These are phyloP conservation scores for Collybia mongolica DNA, from an alignment of 768 basidiomycete genomes.

Conservation along the genomic window DNA sequence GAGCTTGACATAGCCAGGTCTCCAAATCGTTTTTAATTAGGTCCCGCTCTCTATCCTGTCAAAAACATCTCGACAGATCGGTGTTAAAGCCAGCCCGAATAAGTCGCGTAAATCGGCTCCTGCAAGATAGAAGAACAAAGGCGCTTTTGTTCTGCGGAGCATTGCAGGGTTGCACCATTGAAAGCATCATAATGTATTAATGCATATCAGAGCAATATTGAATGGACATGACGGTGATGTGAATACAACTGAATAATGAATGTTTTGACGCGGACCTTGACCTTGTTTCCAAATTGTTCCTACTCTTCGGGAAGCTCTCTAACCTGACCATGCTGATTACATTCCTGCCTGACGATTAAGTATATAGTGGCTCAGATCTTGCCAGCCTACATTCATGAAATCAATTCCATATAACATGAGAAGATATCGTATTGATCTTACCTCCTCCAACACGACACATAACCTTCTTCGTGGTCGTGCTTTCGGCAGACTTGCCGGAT, in stretches of 20 bases:
- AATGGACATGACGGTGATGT: slow-evolving; percentile 16
- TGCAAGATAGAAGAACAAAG: neutral
- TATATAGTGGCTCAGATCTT: slow-evolving; percentile 75
- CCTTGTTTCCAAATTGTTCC: neutral
- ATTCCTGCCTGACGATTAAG: slow-evolving; percentile 74
- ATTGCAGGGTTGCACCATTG: slow-evolving; percentile 4
- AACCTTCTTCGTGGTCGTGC: slow-evolving; percentile 74
- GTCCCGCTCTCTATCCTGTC: neutral
- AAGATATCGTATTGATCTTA: slow-evolving; percentile 23
- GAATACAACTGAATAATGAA: slow-evolving; percentile 20
- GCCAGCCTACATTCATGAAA: slow-evolving; percentile 57
- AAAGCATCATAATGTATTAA: slow-evolving; percentile 15
- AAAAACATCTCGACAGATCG: neutral
- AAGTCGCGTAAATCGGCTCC: neutral
- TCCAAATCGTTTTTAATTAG: too few relatives aligned
- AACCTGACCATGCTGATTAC: slow-evolving; percentile 22
- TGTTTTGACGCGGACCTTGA: slow-evolving; percentile 7
- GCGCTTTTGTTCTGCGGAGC: too few relatives aligned
- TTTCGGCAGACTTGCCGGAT: slow-evolving; percentile 45
- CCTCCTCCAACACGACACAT: slow-evolving; percentile 91
- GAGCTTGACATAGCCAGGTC: too few relatives aligned
- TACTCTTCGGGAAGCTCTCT: slow-evolving; percentile 2
- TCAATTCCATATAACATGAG: neutral
- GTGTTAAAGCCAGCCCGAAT: neutral
- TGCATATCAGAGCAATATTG: slow-evolving; percentile 19